A percentile compares a stretch with the other conserved stretches of the same genome.
Evolutionary conservation across 371 early-diverging fungal species (phyloP).

Genomic region (Mortierella sp.): DNA sequence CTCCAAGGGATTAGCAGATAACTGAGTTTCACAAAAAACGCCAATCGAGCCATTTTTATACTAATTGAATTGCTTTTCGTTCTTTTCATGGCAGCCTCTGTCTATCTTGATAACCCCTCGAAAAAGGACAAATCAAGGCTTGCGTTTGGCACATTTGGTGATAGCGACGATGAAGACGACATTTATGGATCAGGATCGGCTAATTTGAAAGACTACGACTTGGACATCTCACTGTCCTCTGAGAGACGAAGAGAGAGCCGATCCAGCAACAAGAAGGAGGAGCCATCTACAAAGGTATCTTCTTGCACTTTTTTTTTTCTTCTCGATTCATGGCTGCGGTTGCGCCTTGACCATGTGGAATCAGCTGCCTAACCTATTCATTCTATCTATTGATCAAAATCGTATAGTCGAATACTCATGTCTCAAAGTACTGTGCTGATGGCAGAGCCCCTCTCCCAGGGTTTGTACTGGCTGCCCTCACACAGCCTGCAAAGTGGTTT

Average conservation of each 20-base stretch:
- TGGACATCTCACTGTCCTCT: neutral
- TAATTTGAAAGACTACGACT: neutral
- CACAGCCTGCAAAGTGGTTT: constrained; percentile 66
- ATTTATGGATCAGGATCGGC: constrained; percentile 50
- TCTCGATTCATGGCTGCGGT: too few species aligned
- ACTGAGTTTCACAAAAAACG: too few species aligned
- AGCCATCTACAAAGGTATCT: constrained; percentile 6
- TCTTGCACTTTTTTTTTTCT: too few species aligned
- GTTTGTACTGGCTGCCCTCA: constrained; percentile 59
- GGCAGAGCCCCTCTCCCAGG: constrained; percentile 69
- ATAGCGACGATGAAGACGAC: constrained; percentile 63
- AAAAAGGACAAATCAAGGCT: constrained; percentile 5
- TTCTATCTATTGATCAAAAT: neutral
- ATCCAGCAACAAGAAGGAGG: constrained; percentile 1
- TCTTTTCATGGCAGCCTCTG: too few species aligned
- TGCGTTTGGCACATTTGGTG: constrained; percentile 58
- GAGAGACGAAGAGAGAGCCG: constrained; percentile 1
- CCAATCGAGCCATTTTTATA: too few species aligned
- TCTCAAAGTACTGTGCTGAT: constrained; percentile 56
- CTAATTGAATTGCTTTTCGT: too few species aligned
- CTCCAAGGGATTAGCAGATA: too few species aligned
- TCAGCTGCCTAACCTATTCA: too few species aligned
- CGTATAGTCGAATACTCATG: constrained; percentile 4
- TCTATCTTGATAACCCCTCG: neutral
- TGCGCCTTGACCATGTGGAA: too few species aligned